These are phyloP conservation scores for Effrenium voratum DNA, from an alignment of 73 alveolate genomes.

Conservation along the genomic window DNA sequence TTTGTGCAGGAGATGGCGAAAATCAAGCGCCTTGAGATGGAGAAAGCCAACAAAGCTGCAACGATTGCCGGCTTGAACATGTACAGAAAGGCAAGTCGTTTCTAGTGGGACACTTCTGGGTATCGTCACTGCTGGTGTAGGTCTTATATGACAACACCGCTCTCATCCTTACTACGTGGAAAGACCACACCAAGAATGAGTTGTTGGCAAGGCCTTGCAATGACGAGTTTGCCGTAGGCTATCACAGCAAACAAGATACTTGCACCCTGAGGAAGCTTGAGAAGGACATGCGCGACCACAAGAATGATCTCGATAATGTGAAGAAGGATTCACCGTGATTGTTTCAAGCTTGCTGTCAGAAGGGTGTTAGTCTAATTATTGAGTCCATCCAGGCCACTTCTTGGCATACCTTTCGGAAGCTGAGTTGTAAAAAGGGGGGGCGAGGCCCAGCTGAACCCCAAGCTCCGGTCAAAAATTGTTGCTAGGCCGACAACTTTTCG, in stretches of 20 bases:
- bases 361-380: no score
- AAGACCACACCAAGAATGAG: slow-evolving; percentile 46
- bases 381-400: no score
- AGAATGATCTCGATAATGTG: slow-evolving; percentile 24
- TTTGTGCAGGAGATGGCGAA: slow-evolving; percentile 30
- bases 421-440: no score
- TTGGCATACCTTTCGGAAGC: no score
- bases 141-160: slow-evolving; percentile 32
- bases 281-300: slow-evolving; percentile 71
- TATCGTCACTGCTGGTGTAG: not conserved
- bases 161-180: slow-evolving; percentile 41
- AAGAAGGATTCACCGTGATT: no score
- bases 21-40: slow-evolving; percentile 70
- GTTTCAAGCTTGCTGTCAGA: no score
- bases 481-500: no score
- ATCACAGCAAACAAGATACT: no score
- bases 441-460: no score
- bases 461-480: no score
- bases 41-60: slow-evolving; percentile 80
- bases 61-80: slow-evolving; percentile 66
- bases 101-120: not conserved
- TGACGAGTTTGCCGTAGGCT: no score
- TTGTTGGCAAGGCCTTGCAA: slow-evolving; percentile 20
- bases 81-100: slow-evolving; percentile 62
- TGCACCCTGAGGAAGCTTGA: slow-evolving; percentile 37